A percentile compares a stretch with the other conserved stretches of the same genome.
Conservation (phyloP, 352 stramenopile genomes). For the Phytophthora foliorum region DNA sequence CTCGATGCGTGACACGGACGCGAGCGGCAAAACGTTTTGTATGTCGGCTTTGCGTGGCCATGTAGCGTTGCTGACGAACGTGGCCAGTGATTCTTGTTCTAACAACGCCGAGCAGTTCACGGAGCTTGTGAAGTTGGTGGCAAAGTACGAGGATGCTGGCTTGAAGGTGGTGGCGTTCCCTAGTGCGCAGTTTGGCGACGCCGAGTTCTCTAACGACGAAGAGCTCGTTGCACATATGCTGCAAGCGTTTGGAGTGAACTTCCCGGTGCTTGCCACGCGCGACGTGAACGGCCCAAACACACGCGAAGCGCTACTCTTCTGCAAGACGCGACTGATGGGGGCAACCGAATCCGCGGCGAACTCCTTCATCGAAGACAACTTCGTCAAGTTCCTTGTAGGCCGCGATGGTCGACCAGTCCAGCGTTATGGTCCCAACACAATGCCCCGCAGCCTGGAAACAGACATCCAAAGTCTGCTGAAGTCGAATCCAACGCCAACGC, state of each 20-base stretch:
- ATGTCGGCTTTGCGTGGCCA: conserved; percentile 73
- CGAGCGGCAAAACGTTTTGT: conserved; percentile 62
- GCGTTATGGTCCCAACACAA: conserved; percentile 48
- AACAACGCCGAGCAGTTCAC: conserved; percentile 72
- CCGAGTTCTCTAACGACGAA: conserved; percentile 65
- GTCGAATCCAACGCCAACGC: background rate
- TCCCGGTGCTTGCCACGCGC: conserved; percentile 73
- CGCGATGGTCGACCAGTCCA: conserved; percentile 78
- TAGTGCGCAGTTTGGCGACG: conserved; percentile 87
- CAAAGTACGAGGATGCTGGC: conserved; percentile 63
- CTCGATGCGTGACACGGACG: conserved; percentile 68
- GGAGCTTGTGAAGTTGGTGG: conserved; percentile 72
- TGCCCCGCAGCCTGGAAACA: conserved; percentile 36
- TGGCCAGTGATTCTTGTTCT: conserved; percentile 44
- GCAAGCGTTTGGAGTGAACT: conserved; percentile 38
- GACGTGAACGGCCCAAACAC: conserved; percentile 91
- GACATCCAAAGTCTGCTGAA: conserved; percentile 51
- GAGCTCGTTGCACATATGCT: conserved; percentile 30
- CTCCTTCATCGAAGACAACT: conserved; percentile 91
- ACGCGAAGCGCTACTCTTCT: conserved; percentile 80
- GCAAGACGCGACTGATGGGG: conserved; percentile 75
- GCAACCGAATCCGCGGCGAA: conserved; percentile 39
- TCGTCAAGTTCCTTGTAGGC: conserved; percentile 92
- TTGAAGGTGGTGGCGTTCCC: conserved; percentile 85
- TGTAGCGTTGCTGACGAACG: conserved; percentile 78